phyloP scores from a whole-genome alignment of 2,329 filamentous ascomycete genomes.

The Fusarium incarnatum region DNA sequence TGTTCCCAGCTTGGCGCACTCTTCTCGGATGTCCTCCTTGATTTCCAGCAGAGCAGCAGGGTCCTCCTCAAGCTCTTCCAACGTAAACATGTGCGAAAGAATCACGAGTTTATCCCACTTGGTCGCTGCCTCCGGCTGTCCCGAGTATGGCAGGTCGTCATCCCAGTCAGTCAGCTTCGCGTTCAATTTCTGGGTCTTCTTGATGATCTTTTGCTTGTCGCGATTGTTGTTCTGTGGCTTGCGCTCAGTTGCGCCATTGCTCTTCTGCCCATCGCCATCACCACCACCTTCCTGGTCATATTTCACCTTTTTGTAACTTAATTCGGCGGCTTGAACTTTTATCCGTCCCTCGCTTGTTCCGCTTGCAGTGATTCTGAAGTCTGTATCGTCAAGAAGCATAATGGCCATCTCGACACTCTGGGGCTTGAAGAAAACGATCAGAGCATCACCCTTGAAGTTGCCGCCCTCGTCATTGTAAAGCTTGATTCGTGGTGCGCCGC shows the following conservation, averaged over 20 bases:
- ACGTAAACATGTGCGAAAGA: constrained; percentile 92
- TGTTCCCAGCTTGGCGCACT: constrained; percentile 85
- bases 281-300: constrained; percentile 62
- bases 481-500: constrained; percentile 88
- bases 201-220: constrained; percentile 90
- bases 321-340: constrained; percentile 85
- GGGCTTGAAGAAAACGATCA: constrained; percentile 94
- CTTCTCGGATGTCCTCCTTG: constrained; percentile 92
- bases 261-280: constrained; percentile 33
- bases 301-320: constrained; percentile 89
- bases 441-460: constrained; percentile 90
- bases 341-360: constrained; percentile 73
- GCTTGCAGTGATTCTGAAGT: constrained; percentile 74
- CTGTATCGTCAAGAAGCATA: constrained; percentile 81
- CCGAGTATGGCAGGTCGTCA: constrained; percentile 78
- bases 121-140: constrained; percentile 55
- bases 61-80: constrained; percentile 86
- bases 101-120: constrained; percentile 85
- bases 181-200: constrained; percentile 89
- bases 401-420: constrained; percentile 92
- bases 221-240: constrained; percentile 66
- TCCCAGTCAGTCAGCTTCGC: constrained; percentile 96
- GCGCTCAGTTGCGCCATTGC: constrained; percentile 49
- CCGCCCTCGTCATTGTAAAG: constrained; percentile 87
- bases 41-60: constrained; percentile 86